These are phyloP conservation scores for Apophysomyces trapeziformis DNA, from an alignment of 371 early-diverging fungal species.

Conservation along the genomic window DNA sequence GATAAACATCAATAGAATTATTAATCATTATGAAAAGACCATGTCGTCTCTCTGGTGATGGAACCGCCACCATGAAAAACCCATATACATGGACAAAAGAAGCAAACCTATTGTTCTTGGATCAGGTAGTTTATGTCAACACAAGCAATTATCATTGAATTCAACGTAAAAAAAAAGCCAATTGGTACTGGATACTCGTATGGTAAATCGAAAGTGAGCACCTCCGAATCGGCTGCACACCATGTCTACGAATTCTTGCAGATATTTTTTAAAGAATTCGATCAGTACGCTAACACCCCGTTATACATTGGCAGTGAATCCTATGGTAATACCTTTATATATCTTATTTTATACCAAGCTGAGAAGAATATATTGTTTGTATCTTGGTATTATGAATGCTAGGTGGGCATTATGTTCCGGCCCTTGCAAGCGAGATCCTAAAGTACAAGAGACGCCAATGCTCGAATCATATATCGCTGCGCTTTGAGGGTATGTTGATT, in stretches of 20 bases:
- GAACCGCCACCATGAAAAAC: slow-evolving; percentile 60
- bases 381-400: too few species aligned
- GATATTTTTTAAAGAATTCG: slow-evolving; percentile 71
- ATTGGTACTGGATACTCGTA: slow-evolving; percentile 80
- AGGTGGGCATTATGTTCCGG: slow-evolving; percentile 83
- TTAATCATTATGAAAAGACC: slow-evolving; percentile 37
- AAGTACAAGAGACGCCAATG: background rate
- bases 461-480: slow-evolving; percentile 17
- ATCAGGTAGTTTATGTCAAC: slow-evolving; percentile 55
- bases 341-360: too few species aligned
- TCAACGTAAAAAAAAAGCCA: slow-evolving; percentile 47
- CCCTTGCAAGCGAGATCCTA: slow-evolving; percentile 70
- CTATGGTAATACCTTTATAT: slow-evolving; percentile 30
- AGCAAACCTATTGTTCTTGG: slow-evolving; percentile 85
- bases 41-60: slow-evolving; percentile 64
- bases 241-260: slow-evolving; percentile 71
- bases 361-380: too few species aligned
- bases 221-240: slow-evolving; percentile 55
- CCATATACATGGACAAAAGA: slow-evolving; percentile 81
- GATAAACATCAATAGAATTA: too few species aligned
- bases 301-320: slow-evolving; percentile 71
- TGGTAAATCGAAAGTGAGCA: slow-evolving; percentile 60
- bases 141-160: background rate
- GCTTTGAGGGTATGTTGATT: slow-evolving; percentile 56
- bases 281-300: slow-evolving; percentile 27